Conservation (phyloP, 176 grass and related monocot species). For the Juncus inflexus region DNA sequence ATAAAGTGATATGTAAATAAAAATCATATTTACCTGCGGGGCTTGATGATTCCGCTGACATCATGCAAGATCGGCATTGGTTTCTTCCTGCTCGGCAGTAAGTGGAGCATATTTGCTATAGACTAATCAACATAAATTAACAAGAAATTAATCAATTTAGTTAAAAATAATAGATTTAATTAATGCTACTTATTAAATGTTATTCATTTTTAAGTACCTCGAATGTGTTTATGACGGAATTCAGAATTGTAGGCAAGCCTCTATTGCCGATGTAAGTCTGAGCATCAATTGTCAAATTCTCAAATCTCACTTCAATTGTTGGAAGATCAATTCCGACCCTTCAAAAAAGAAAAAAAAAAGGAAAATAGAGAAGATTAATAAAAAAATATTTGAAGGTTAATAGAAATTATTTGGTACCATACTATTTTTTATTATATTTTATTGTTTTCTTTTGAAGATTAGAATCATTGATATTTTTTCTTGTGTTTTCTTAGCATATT, state of each 20-base stretch:
- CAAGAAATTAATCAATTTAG: neutral
- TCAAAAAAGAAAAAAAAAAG: neutral
- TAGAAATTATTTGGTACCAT: too few relatives aligned
- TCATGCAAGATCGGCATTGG: slow-evolving; percentile 72
- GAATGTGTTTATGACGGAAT: slow-evolving; percentile 22
- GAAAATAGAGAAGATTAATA: too few relatives aligned
- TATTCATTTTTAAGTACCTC: slow-evolving; percentile 19
- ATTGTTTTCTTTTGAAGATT: too few relatives aligned
- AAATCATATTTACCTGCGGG: slow-evolving; percentile 48
- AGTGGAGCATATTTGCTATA: slow-evolving; percentile 51
- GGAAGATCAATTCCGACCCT: slow-evolving; percentile 32
- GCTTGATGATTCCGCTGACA: slow-evolving; percentile 81
- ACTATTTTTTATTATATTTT: too few relatives aligned
- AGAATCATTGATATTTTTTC: too few relatives aligned
- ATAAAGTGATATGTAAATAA: neutral
- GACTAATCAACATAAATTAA: slow-evolving; percentile 31
- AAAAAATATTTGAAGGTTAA: too few relatives aligned
- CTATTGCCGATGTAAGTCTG: slow-evolving; percentile 26
- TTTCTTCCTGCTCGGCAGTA: slow-evolving; percentile 64
- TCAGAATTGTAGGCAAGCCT: slow-evolving; percentile 25
- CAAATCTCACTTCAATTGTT: slow-evolving; percentile 33
- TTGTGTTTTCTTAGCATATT: too few relatives aligned
- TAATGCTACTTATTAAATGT: neutral
- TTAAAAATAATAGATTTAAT: too few relatives aligned
- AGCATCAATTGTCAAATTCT: slow-evolving; percentile 26